Evolutionary conservation across 305 asterid genomes (phyloP).

Genomic region (Nicotiana rustica): DNA sequence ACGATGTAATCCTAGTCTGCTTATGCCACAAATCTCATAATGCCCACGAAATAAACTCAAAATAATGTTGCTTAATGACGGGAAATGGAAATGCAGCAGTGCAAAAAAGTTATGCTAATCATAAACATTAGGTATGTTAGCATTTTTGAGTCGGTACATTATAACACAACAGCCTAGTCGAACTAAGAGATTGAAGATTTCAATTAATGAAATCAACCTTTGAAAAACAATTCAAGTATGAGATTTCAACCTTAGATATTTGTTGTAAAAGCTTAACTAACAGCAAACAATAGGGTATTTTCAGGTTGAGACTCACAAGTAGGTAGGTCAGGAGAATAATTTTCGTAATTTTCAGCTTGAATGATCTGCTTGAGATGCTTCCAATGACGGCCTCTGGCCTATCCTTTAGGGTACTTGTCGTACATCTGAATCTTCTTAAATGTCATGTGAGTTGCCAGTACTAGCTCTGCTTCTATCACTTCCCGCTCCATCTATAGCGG

Average conservation of each 20-base stretch:
- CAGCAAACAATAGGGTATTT: too few relatives aligned
- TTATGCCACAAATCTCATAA: conserved; percentile 15
- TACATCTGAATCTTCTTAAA: conserved; percentile 87
- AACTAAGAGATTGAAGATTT: background rate
- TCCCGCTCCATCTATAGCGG: conserved; percentile 67
- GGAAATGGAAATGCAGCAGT: background rate
- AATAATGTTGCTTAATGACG: background rate
- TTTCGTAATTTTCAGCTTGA: conserved; percentile 85
- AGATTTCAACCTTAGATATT: background rate
- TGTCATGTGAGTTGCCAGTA: conserved; percentile 70
- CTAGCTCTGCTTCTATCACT: conserved; percentile 83
- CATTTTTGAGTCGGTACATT: too few relatives aligned
- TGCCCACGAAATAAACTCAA: background rate
- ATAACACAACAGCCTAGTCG: too few relatives aligned
- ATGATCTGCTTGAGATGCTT: conserved; percentile 90
- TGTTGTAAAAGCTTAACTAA: background rate
- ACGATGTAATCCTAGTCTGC: background rate
- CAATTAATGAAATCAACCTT: too few relatives aligned
- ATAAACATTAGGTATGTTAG: background rate
- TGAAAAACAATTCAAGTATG: too few relatives aligned
- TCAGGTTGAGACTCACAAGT: conserved; percentile 60
- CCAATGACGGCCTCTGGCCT: conserved; percentile 79
- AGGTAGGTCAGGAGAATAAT: conserved; percentile 65
- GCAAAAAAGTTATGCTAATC: conserved; percentile 16
- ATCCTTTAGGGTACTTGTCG: conserved; percentile 91